phyloP scores from a whole-genome alignment of 129 eudicot genomes.

The Mikania micrantha region DNA sequence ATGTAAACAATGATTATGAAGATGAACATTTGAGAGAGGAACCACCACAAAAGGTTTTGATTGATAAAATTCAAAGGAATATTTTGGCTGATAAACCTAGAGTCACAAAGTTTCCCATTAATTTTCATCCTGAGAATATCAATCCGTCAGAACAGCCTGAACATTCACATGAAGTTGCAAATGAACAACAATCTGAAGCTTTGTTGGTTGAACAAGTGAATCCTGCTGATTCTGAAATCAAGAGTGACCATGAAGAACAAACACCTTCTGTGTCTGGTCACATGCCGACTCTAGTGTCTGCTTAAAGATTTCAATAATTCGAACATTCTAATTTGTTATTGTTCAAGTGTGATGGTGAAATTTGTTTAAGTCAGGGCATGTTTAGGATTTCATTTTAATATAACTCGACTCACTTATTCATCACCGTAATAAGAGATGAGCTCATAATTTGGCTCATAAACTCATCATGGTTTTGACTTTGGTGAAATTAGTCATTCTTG shows the following conservation, averaged over 20 bases:
- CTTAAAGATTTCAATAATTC: slow-evolving; percentile 3
- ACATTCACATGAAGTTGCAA: slow-evolving; percentile 9
- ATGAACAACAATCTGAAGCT: slow-evolving; percentile 17
- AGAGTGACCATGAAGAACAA: slow-evolving; percentile 22
- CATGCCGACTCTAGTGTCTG: slow-evolving; percentile 23
- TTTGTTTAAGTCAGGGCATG: background rate
- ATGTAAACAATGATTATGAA: slow-evolving; percentile 66
- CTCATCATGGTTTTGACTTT: no score
- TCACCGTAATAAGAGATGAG: no score
- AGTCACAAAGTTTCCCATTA: slow-evolving; percentile 66
- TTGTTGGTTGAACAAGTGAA: slow-evolving; percentile 11
- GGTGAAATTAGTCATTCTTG: no score
- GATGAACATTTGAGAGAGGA: slow-evolving; percentile 68
- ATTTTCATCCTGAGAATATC: slow-evolving; percentile 45
- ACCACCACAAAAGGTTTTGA: slow-evolving; percentile 64
- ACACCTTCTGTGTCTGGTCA: slow-evolving; percentile 1
- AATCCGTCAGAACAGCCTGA: slow-evolving; percentile 32
- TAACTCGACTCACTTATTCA: no score
- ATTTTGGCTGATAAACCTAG: slow-evolving; percentile 65
- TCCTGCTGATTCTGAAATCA: slow-evolving; percentile 9
- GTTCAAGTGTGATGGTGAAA: background rate
- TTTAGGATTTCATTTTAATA: no score
- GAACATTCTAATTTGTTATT: background rate
- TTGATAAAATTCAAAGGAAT: slow-evolving; percentile 55
- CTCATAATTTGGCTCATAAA: no score